A percentile compares a stretch with the other conserved stretches of the same genome.
These are phyloP conservation scores for Stagonosporopsis tanaceti DNA, from an alignment of 2,329 filamentous ascomycete species.

Conservation along the genomic window DNA sequence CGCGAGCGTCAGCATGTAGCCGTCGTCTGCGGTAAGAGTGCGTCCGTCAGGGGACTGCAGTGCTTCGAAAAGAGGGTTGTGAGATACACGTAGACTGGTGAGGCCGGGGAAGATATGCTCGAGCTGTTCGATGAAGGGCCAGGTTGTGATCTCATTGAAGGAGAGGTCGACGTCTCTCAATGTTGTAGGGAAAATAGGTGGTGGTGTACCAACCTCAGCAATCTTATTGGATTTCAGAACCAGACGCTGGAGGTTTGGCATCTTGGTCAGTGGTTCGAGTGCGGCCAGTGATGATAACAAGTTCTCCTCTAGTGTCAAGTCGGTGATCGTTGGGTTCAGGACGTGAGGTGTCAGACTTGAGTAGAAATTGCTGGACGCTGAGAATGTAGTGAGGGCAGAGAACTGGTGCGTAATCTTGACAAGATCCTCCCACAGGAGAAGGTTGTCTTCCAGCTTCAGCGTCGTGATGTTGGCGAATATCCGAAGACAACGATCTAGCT, in stretches of 20 bases:
- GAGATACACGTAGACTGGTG: conserved; percentile 76
- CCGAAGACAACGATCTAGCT: conserved; percentile 31
- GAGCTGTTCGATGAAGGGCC: conserved; percentile 78
- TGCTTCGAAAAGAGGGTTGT: conserved; percentile 82
- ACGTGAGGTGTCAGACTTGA: conserved; percentile 40
- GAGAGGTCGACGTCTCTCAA: conserved; percentile 55
- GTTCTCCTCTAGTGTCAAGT: conserved; percentile 77
- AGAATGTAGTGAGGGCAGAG: conserved; percentile 61
- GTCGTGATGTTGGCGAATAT: conserved; percentile 52
- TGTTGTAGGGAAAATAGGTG: conserved; percentile 40
- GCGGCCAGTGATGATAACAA: conserved; percentile 67
- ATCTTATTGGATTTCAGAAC: conserved; percentile 81
- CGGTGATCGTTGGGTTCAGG: conserved; percentile 64
- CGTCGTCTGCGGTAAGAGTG: conserved; percentile 71
- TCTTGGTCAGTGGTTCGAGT: conserved; percentile 65
- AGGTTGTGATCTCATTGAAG: conserved; percentile 61
- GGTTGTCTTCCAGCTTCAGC: conserved; percentile 59
- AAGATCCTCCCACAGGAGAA: conserved; percentile 52
- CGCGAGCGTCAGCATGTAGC: conserved; percentile 86
- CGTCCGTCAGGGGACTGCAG: conserved; percentile 54
- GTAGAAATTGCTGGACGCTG: conserved; percentile 52
- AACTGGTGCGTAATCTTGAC: conserved; percentile 60
- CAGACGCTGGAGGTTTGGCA: conserved; percentile 60
- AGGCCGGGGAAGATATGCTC: conserved; percentile 75
- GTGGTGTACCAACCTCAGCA: conserved; percentile 45